phyloP scores from a whole-genome alignment of 2,329 filamentous ascomycete species.

The Fusarium napiforme region DNA sequence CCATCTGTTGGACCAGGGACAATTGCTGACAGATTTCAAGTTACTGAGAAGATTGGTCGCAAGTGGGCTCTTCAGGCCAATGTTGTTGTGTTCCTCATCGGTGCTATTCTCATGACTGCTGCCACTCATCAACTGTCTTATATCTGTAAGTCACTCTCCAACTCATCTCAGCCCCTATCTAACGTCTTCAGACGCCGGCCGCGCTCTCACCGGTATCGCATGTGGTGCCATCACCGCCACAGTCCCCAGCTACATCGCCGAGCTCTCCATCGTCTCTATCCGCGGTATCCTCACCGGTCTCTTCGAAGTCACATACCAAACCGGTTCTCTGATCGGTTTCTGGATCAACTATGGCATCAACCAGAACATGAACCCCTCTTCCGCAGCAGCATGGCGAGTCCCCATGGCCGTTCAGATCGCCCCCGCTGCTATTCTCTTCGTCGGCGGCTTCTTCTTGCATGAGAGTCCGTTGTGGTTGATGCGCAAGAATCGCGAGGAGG shows the following conservation, averaged over 20 bases:
- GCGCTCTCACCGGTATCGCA: constrained; percentile 67
- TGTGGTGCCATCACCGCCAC: constrained; percentile 68
- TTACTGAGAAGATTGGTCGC: constrained; percentile 61
- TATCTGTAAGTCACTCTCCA: constrained; percentile 50
- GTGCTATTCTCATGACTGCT: constrained; percentile 56
- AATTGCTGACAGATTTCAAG: constrained; percentile 27
- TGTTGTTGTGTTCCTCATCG: constrained; percentile 57
- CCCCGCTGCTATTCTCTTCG: constrained; percentile 56
- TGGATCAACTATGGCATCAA: constrained; percentile 60
- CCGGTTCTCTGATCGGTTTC: constrained; percentile 63
- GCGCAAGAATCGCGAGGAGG: constrained; percentile 48
- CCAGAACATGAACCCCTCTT: constrained; percentile 50
- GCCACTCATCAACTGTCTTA: constrained; percentile 54
- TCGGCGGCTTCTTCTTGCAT: constrained; percentile 58
- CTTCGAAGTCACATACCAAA: constrained; percentile 64
- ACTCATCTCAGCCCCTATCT: rapidly evolving
- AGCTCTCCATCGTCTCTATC: constrained; percentile 68
- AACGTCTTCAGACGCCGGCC: constrained; percentile 60
- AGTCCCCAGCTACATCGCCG: constrained; percentile 72
- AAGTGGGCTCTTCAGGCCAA: constrained; percentile 61
- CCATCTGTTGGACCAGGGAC: rapidly evolving
- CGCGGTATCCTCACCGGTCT: constrained; percentile 68
- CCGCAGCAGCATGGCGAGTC: constrained; percentile 57
- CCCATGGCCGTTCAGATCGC: constrained; percentile 61
- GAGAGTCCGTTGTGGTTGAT: constrained; percentile 56